Base-by-base conservation (phyloP, 768 basidiomycete genomes). In the Strobilomyces confusus region DNA sequence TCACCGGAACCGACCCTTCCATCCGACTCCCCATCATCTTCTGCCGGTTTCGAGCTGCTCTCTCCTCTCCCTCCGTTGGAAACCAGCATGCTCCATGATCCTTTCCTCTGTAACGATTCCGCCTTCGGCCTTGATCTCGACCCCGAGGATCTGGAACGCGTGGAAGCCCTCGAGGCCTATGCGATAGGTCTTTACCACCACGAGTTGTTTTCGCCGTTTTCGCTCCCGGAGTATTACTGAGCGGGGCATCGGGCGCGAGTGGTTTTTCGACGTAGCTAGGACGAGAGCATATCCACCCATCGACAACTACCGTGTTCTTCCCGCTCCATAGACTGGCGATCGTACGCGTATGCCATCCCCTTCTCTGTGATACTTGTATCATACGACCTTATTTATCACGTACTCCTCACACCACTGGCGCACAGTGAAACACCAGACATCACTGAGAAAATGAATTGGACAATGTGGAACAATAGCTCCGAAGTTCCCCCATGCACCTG, bases 141-240 rank as follows among this genome's bases (percentile, higher is more conserved):
- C 1, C 58, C 52, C 12, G 68, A 63, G 2, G 59, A 66, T 22
- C 30, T 41, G 32, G 67, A 70, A n/a, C 59, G 55, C 13, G 62
- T 55, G 2, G 66, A 63, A 45, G 67, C 62, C 19, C 64, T 68
- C 32, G 64, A 70, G 38, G 66, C 62, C 12, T 68, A 70, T 49
- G 54, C 64, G 9, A 64, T 66, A 12, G 69, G 67, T 23, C 54
- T 68, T n/a, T 56, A 70, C 30, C 51, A 61, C 19, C 56, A 60
- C 15, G 64, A 70, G 37, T n/a, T 68, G 9, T 60, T 66, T 41
- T 52, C 56, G 5, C 59, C 54, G 0, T 63, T 62, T 43, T 13
- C 52, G 9, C 62, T 63, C 20, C 51, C 62, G 25, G 61, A 62
- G 29, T 58, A 54, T n/a, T 49, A 41, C 25, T 62, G 52, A 62